These are phyloP conservation scores for Leishmania tropica DNA, from an alignment of 208 protist species.

Conservation along the genomic window DNA sequence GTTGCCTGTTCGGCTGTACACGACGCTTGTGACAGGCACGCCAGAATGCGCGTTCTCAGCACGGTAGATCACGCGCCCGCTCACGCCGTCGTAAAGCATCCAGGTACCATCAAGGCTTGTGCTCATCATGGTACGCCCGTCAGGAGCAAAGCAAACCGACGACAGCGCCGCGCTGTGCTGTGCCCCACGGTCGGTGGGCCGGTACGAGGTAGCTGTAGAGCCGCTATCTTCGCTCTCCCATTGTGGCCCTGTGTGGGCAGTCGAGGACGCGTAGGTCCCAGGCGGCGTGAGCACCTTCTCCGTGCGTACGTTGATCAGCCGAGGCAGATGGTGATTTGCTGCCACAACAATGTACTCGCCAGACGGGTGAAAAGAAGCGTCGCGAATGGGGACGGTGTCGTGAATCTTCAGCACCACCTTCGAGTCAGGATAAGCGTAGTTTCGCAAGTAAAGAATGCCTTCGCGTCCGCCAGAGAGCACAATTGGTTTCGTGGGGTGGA, in stretches of 20 bases:
- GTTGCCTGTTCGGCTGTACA: conserved; percentile 82
- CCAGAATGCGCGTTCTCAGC: conserved; percentile 67
- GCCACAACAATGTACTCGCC: conserved; percentile 82
- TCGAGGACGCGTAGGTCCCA: conserved; percentile 30
- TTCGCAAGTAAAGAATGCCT: conserved; percentile 62
- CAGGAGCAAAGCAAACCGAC: conserved; percentile 50
- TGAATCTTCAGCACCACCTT: conserved; percentile 62
- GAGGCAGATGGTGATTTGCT: conserved; percentile 71
- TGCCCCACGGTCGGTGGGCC: conserved; percentile 21
- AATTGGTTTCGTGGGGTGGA: conserved; percentile 69
- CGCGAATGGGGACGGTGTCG: conserved; percentile 75
- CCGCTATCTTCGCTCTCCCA: conserved; percentile 15
- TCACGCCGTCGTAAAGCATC: conserved; percentile 80
- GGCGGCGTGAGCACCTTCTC: conserved; percentile 61
- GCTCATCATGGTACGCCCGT: conserved; percentile 69
- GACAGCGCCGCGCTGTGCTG: conserved; percentile 78
- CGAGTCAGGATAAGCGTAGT: conserved; percentile 68
- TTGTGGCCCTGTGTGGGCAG: conserved; percentile 10
- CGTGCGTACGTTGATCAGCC: conserved; percentile 73
- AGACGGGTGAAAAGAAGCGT: conserved; percentile 73
- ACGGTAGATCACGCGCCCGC: conserved; percentile 59
- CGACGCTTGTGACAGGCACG: conserved; percentile 81
- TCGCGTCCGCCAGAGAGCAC: conserved; percentile 72
- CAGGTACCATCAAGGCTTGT: conserved; percentile 75
- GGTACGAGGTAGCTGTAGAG: conserved; percentile 7